A percentile compares a stretch with the other conserved stretches of the same genome.
phyloP scores from a whole-genome alignment of 1,284 basidiomycete species.

The Schizophyllum amplum region DNA sequence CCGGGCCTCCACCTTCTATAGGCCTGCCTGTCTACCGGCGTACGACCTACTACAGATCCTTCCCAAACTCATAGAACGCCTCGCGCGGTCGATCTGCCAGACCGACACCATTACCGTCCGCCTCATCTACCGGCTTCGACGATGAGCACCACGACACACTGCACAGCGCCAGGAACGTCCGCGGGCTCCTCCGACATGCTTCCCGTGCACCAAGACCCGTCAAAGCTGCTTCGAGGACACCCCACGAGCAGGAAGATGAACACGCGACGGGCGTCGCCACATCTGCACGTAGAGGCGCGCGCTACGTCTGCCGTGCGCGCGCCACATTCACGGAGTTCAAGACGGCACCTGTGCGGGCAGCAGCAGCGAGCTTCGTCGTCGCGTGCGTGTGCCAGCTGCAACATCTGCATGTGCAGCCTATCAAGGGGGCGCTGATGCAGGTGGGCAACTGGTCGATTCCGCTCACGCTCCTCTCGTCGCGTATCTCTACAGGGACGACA shows the following conservation, averaged over 20 bases:
- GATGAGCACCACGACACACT: constrained; percentile 18
- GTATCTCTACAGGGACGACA: constrained; percentile 64
- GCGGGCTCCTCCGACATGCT: neutral
- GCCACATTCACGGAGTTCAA: constrained; percentile 66
- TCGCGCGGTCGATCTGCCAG: constrained; percentile 25
- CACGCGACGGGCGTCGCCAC: too few relatives aligned
- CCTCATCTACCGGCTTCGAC: constrained; percentile 15
- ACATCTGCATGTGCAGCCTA: constrained; percentile 52
- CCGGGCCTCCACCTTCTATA: too few relatives aligned
- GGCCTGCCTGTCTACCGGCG: constrained; percentile 17
- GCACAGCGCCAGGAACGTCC: neutral
- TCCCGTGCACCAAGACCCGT: constrained; percentile 2
- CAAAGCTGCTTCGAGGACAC: neutral
- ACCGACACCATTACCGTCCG: constrained; percentile 14
- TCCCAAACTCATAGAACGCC: constrained; percentile 53
- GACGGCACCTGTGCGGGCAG: constrained; percentile 83
- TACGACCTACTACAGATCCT: constrained; percentile 51
- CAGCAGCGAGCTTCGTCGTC: constrained; percentile 72
- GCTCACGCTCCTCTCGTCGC: constrained; percentile 87
- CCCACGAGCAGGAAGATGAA: constrained; percentile 16
- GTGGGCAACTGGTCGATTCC: constrained; percentile 85
- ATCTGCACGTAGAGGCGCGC: too few relatives aligned
- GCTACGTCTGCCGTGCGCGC: constrained; percentile 24
- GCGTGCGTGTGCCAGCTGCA: constrained; percentile 76
- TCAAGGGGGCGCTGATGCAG: constrained; percentile 64